A percentile compares a stretch with the other conserved stretches of the same genome.
Conservation (phyloP, 306 rosid species). For the Rosa multiflora region DNA sequence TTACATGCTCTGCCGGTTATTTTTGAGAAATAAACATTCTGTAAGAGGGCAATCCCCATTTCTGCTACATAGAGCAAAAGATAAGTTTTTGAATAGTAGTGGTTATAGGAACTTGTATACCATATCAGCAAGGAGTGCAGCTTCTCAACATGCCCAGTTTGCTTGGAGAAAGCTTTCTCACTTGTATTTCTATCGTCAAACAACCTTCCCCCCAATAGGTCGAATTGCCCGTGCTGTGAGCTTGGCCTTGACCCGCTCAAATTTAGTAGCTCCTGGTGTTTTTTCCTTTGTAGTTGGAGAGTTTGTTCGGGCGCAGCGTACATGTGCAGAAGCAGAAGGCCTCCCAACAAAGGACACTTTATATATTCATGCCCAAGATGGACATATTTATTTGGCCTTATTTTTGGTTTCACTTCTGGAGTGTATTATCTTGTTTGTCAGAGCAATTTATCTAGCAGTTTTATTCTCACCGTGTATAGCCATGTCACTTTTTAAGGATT, state of each 20-base stretch:
- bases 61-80: constrained; percentile 32
- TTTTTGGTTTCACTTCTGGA: constrained; percentile 47
- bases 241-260: constrained; percentile 62
- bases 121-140: constrained; percentile 27
- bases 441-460: constrained; percentile 61
- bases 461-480: constrained; percentile 69
- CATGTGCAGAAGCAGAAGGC: constrained; percentile 52
- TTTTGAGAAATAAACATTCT: constrained; percentile 28
- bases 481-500: constrained; percentile 61
- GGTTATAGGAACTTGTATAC: constrained; percentile 37
- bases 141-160: constrained; percentile 46
- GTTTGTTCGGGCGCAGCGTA: constrained; percentile 41
- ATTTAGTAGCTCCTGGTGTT: constrained; percentile 60
- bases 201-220: constrained; percentile 47
- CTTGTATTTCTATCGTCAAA: constrained; percentile 40
- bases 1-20: constrained; percentile 30
- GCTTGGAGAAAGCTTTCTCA: constrained; percentile 60
- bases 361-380: constrained; percentile 46
- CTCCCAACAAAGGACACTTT: constrained; percentile 40
- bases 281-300: constrained; percentile 57
- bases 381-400: constrained; percentile 45
- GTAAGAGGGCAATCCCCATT: constrained; percentile 35
- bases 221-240: constrained; percentile 66
- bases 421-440: constrained; percentile 47
- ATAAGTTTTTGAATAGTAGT: constrained; percentile 24